Conservation (phyloP, 2,329 filamentous ascomycete species). For the Apiospora koreana region DNA sequence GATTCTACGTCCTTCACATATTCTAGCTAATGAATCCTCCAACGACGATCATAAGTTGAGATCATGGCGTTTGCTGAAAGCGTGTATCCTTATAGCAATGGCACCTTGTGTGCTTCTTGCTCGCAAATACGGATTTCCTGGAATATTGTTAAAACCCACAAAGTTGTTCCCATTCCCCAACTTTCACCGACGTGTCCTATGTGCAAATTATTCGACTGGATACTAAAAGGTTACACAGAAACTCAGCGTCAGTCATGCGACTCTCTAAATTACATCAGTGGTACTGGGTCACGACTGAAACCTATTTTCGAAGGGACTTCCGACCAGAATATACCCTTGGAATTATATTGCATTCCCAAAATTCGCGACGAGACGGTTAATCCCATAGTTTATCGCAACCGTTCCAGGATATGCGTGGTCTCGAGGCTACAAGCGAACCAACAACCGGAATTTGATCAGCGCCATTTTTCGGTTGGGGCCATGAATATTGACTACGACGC, state of each 20-base stretch:
- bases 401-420: not conserved
- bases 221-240: not conserved
- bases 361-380: too few relatives aligned
- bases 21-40: too few relatives aligned
- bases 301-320: not conserved
- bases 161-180: not conserved
- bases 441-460: not conserved
- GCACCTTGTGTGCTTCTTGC: not conserved
- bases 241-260: not conserved
- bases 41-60: too few relatives aligned
- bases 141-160: fast-evolving
- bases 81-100: too few relatives aligned
- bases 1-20: too few relatives aligned
- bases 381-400: not conserved
- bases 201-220: not conserved
- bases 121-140: not conserved
- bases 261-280: not conserved
- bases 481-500: not conserved
- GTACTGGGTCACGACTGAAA: not conserved
- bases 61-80: too few relatives aligned
- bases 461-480: not conserved
- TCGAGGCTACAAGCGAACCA: too few relatives aligned
- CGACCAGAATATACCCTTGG: too few relatives aligned
- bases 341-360: not conserved
- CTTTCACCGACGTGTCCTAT: not conserved